Evolutionary conservation across 257 asterid genomes (phyloP), one percentile per base, ranked within the genome.

Genomic region (Thymus mandschuricus): DNA sequence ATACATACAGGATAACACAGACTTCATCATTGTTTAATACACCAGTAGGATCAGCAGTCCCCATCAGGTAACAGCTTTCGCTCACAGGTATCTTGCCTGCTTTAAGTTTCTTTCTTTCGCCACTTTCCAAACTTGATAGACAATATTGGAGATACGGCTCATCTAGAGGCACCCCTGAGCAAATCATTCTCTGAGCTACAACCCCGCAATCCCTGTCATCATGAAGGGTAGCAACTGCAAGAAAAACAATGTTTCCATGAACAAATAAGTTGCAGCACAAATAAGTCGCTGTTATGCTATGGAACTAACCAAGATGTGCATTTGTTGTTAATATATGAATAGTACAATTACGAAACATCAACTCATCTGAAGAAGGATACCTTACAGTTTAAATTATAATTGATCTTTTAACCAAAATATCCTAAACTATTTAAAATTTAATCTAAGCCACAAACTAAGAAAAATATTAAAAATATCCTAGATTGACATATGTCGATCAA

Each of bases 21-120:
- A 93, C 97, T 90, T 93, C 82, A 76, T 88, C 75, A 44, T 68
- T 66, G 4, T 86, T 75, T 72, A 93, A 75, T 44, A 81, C 58
- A 52, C 88, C 89, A 2, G 96, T 88, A 9, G 98, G 98, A 78
- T 93, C 98, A 66, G 88, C 87, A 8, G 97, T 93, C 46, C 98
- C 98, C 86, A 93, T 93, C 75, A 93, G 75, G 80, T 93, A 93
- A 81, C 80, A 86, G 86, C 91, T 87, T 71, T 93, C 94, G 13
- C 73, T 71, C 66, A 93, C 78, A 41, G 97, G 92, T 66, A 93
- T 79, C 78, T 60, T 83, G 73, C 97, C 97, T 63, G 68, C 76
- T 74, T 76, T 81, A 2, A 93, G 87, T 41, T 81, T 75, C 4
- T 29, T 59, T 69, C 72, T 86, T 70, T 85, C 91, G 4, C 27